Percentiles rank a stretch among this genome's conserved stretches.
Evolutionary conservation across 306 rosid genomes (phyloP).

Genomic region (Astragalus glycyphyllos): DNA sequence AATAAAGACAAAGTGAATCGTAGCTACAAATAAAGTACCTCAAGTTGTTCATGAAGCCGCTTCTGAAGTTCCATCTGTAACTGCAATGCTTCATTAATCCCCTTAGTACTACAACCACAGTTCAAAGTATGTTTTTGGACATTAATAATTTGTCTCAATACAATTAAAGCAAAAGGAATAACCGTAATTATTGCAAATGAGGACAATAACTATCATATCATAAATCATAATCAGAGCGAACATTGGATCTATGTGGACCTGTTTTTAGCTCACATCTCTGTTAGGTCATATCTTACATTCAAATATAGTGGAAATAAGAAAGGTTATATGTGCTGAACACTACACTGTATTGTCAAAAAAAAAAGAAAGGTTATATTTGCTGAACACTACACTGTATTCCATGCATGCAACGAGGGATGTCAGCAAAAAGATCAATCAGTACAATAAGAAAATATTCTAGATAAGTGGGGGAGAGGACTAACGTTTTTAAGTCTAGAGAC

Average conservation of each 20-base stretch:
- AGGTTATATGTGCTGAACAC: no score
- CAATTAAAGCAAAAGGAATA: slow-evolving; percentile 19
- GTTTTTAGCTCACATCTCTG: neutral
- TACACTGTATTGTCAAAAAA: no score
- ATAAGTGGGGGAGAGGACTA: slow-evolving; percentile 39
- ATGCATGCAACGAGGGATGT: no score
- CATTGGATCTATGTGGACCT: neutral
- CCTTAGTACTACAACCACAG: slow-evolving; percentile 63
- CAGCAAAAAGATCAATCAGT: slow-evolving; percentile 1
- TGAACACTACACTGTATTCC: no score
- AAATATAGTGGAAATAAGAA: slow-evolving; percentile 9
- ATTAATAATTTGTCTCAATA: slow-evolving; percentile 18
- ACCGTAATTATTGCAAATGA: slow-evolving; percentile 12
- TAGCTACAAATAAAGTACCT: slow-evolving; percentile 57
- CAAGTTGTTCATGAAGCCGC: slow-evolving; percentile 97
- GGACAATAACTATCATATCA: slow-evolving; percentile 10
- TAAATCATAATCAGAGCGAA: slow-evolving; percentile 3
- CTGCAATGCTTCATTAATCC: slow-evolving; percentile 87
- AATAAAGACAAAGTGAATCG: slow-evolving; percentile 9
- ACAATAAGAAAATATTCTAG: slow-evolving; percentile 1
- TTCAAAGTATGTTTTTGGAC: slow-evolving; percentile 25
- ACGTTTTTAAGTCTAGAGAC: slow-evolving; percentile 77
- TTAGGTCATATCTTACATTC: slow-evolving; percentile 6
- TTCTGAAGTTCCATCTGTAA: slow-evolving; percentile 98
- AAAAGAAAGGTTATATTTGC: no score